Conservation (phyloP, 2,329 filamentous ascomycete species). For the Byssoonygena ceratinophila region DNA sequence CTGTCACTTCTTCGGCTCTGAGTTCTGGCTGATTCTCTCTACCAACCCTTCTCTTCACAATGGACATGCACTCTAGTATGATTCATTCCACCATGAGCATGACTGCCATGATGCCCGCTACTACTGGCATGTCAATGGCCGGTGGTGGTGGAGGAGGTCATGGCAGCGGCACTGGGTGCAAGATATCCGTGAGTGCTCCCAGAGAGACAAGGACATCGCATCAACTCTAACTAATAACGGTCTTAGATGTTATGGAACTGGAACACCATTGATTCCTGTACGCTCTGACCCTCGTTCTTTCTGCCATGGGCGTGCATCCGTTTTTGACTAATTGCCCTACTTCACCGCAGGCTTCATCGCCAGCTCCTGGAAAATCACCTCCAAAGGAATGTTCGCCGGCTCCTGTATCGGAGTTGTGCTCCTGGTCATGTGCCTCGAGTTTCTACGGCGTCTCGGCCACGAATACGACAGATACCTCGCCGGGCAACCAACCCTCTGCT, state of each 20-base stretch:
- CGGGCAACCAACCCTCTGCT: conserved; percentile 37
- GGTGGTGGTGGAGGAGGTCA: conserved; percentile 8
- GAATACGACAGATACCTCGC: conserved; percentile 62
- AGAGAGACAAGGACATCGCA: background rate
- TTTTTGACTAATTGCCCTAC: background rate
- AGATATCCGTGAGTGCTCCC: conserved; percentile 24
- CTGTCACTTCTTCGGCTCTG: too few relatives aligned
- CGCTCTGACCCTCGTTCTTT: background rate
- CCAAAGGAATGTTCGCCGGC: conserved; percentile 61
- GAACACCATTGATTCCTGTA: conserved; percentile 57
- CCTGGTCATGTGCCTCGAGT: conserved; percentile 62
- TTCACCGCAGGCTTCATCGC: conserved; percentile 53
- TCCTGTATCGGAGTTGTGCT: conserved; percentile 67
- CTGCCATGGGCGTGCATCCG: background rate
- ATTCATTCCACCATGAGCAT: conserved; percentile 11
- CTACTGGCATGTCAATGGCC: conserved; percentile 14
- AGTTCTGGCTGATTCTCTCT: too few relatives aligned
- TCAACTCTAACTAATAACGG: conserved; percentile 1
- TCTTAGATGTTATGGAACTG: conserved; percentile 69
- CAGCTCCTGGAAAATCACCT: conserved; percentile 57
- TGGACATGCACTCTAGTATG: conserved; percentile 9
- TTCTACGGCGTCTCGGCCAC: conserved; percentile 57
- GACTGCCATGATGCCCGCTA: conserved; percentile 12
- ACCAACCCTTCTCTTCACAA: too few relatives aligned
- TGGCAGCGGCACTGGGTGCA: conserved; percentile 20